Base-by-base conservation (phyloP, 2,329 filamentous ascomycete species). In the Amauroascus verrucosus region DNA sequence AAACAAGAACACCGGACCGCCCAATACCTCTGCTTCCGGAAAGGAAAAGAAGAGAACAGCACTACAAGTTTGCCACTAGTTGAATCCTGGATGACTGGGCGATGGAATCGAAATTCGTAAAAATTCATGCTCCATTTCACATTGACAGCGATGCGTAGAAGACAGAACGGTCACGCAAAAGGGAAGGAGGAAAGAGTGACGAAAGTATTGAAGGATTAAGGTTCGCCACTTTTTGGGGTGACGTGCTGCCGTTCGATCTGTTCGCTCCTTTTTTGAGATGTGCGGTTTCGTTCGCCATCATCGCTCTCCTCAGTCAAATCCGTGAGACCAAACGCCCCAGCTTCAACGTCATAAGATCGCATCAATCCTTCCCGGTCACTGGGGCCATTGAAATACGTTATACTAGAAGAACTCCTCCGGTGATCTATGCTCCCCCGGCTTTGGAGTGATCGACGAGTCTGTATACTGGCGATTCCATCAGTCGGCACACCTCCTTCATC, bases 361-460 rank as follows among this genome's bases (percentile, higher is more conserved):
- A 97, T 95, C 22, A 97, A 75, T 3, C 87, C 87, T 59, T 90
- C 84, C 52, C 87, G 79, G 61, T 93, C 88, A 35, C 81, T 73
- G 37, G 74, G 65, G 24, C 73, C 72, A 51, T 72, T 80, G 56
- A 78, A 77, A 54, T 76, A 80, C 64, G 70, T 68, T 59, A 80
- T 80, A 64, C 82, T 81, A 46, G 80, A 77, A 62, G 82, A 83
- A 64, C 81, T 82, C 51, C 80, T 72, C 51, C 83, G 75, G 54
- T 75, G 74, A 41, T 83, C 79, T 60, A 72, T 68, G 61, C 85
- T 93, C 59, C 93, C 78, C 60, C 91, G 79, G 6, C 85, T 78
- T 67, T 97, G 93, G 88, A 98, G 96, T 65, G 88, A 95, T 59
- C 89, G 81, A 56, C 94, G 83, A 16, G 93, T 97, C 64, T 93